Evolutionary conservation across 352 stramenopile species (phyloP).

Genomic region (Pythium utonaiense): DNA sequence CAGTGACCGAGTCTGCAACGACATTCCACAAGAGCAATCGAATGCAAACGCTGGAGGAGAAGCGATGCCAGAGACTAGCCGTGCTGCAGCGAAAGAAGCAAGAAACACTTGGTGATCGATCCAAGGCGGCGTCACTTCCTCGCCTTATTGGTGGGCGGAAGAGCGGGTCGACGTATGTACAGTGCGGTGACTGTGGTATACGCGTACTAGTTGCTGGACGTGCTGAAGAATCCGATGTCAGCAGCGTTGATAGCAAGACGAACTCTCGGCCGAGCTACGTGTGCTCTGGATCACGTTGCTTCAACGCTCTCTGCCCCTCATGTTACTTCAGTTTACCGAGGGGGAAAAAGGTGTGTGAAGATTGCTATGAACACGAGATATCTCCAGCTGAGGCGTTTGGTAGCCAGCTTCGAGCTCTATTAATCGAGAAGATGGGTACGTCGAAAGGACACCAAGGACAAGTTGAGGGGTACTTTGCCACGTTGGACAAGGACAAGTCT

Average conservation of each 20-base stretch:
- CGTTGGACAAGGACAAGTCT: conserved; percentile 59
- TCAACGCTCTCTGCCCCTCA: conserved; percentile 48
- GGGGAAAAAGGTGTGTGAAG: conserved; percentile 61
- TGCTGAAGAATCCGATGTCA: conserved; percentile 1
- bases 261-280: conserved; percentile 5
- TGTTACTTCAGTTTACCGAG: conserved; percentile 47
- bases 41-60: conserved; percentile 63
- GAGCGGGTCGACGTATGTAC: conserved; percentile 48
- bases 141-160: conserved; percentile 72
- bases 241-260: neutral
- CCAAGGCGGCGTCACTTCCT: conserved; percentile 47
- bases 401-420: conserved; percentile 48
- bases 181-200: conserved; percentile 54
- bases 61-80: conserved; percentile 37
- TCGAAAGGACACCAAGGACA: conserved; percentile 30
- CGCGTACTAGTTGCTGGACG: conserved; percentile 38
- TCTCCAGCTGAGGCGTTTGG: conserved; percentile 42
- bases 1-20: neutral
- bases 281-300: conserved; percentile 57
- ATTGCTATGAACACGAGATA: conserved; percentile 71
- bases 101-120: conserved; percentile 47
- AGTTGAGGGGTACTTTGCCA: conserved; percentile 49
- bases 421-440: conserved; percentile 64
- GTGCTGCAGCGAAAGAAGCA: conserved; percentile 57
- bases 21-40: conserved; percentile 40